Evolutionary conservation across 1,284 basidiomycete species (phyloP).

Genomic region (Ganoderma lingzhi): DNA sequence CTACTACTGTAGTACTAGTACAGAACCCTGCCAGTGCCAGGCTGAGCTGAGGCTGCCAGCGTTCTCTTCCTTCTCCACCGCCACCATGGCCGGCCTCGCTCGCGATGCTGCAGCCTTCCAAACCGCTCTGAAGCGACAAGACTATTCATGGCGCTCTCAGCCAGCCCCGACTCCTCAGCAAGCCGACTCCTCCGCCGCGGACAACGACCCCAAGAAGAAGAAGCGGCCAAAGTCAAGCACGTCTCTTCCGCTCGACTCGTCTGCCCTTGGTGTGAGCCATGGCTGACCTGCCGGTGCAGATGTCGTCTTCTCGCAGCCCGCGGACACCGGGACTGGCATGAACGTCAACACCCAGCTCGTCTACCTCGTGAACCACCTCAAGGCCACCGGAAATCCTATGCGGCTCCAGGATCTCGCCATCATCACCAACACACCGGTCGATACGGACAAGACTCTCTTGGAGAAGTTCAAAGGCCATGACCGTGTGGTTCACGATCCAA

Average conservation of each 20-base stretch:
- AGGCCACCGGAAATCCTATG: slow-evolving; percentile 77
- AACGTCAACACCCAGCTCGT: slow-evolving; percentile 90
- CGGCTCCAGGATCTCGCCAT: slow-evolving; percentile 87
- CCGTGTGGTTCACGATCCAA: slow-evolving; percentile 79
- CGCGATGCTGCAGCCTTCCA: slow-evolving; percentile 77
- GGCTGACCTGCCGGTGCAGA: slow-evolving; percentile 48
- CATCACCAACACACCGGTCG: slow-evolving; percentile 77
- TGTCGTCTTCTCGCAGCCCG: slow-evolving; percentile 86
- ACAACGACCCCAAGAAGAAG: slow-evolving; percentile 59
- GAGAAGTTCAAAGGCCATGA: slow-evolving; percentile 86
- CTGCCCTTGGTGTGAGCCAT: slow-evolving; percentile 33
- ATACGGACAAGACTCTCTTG: slow-evolving; percentile 74
- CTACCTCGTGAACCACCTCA: slow-evolving; percentile 85
- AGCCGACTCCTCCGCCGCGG: slow-evolving; percentile 29
- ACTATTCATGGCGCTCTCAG: slow-evolving; percentile 80
- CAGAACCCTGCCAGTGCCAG: slow-evolving; percentile 13
- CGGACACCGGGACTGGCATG: slow-evolving; percentile 81
- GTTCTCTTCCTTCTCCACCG: slow-evolving; percentile 12
- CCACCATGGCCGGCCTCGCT: slow-evolving; percentile 66
- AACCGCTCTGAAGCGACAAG: slow-evolving; percentile 63
- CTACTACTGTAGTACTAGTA: too few species aligned
- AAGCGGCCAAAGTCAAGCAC: slow-evolving; percentile 70
- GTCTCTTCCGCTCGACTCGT: slow-evolving; percentile 41
- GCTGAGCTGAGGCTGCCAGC: too few species aligned
- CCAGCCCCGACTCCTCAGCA: slow-evolving; percentile 49